phyloP scores from a whole-genome alignment of 2,329 filamentous ascomycete genomes.

The Pezicula carpinea region DNA sequence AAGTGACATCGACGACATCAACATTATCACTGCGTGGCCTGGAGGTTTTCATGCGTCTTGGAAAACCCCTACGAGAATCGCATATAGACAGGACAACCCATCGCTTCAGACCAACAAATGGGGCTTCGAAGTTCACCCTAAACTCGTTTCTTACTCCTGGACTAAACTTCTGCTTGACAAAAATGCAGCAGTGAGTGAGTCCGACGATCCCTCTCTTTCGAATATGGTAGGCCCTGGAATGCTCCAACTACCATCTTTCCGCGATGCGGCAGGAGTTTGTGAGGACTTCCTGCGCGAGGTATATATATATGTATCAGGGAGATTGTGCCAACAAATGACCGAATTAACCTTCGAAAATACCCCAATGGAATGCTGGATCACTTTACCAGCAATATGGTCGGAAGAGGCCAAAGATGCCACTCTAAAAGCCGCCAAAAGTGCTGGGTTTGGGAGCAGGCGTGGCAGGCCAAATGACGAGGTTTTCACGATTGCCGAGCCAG shows the following conservation, averaged over 20 bases:
- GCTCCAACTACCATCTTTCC: constrained; percentile 12
- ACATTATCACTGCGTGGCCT: constrained; percentile 14
- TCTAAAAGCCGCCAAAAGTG: constrained; percentile 16
- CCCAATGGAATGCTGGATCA: constrained; percentile 21
- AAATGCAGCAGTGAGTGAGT: constrained; percentile 7
- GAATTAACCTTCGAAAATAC: constrained; percentile 10
- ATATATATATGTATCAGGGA: constrained; percentile 10
- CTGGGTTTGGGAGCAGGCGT: constrained; percentile 13
- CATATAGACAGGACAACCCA: constrained; percentile 15
- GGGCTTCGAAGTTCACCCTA: constrained; percentile 19
- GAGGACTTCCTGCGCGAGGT: constrained; percentile 18
- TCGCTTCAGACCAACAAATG: constrained; percentile 12
- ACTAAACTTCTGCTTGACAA: constrained; percentile 23
- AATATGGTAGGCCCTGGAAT: constrained; percentile 7
- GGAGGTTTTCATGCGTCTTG: constrained; percentile 7
- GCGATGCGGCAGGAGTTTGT: constrained; percentile 14
- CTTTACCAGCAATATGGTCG: constrained; percentile 22
- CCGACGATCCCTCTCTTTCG: constrained; percentile 15
- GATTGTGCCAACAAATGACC: constrained; percentile 6
- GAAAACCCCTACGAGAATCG: constrained; percentile 19
- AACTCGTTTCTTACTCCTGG: constrained; percentile 21
- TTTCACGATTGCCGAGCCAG: constrained; percentile 22
- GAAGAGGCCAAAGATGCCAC: constrained; percentile 22
- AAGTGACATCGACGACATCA: constrained; percentile 14
- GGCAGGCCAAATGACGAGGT: constrained; percentile 11